These are phyloP conservation scores for Moesziomyces sp. DNA, from an alignment of 1,284 basidiomycete genomes.

Conservation along the genomic window DNA sequence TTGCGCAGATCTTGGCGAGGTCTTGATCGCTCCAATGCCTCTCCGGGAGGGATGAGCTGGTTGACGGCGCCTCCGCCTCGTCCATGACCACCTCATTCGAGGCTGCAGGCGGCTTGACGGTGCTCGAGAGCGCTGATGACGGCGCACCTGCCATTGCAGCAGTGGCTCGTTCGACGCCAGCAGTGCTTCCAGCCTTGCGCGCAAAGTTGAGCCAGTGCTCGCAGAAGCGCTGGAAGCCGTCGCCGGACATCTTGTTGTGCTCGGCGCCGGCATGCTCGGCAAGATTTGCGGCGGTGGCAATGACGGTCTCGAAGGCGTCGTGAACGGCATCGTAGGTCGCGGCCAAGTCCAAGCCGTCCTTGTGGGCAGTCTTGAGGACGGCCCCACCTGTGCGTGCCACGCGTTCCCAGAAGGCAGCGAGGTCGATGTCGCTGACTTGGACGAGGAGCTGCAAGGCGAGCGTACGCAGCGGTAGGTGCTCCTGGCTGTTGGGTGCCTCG, in stretches of 20 bases:
- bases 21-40: conserved; percentile 13
- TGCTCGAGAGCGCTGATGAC: background rate
- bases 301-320: conserved; percentile 34
- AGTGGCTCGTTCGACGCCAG: conserved; percentile 35
- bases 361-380: conserved; percentile 25
- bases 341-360: conserved; percentile 17
- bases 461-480: conserved; percentile 23
- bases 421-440: conserved; percentile 44
- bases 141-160: conserved; percentile 17
- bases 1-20: conserved; percentile 23
- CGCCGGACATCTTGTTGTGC: conserved; percentile 18
- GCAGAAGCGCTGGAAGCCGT: conserved; percentile 44
- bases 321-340: conserved; percentile 29
- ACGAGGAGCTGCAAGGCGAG: conserved; percentile 43
- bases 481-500: conserved; percentile 24
- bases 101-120: background rate
- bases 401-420: conserved; percentile 55
- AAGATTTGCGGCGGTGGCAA: conserved; percentile 23
- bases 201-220: conserved; percentile 51
- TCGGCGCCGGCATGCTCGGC: conserved; percentile 12
- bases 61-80: background rate
- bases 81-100: background rate
- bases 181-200: conserved; percentile 27
- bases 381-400: conserved; percentile 37
- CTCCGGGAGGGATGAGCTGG: background rate